phyloP scores from a whole-genome alignment of 441 rosid species.

The Theobroma grandiflorum region DNA sequence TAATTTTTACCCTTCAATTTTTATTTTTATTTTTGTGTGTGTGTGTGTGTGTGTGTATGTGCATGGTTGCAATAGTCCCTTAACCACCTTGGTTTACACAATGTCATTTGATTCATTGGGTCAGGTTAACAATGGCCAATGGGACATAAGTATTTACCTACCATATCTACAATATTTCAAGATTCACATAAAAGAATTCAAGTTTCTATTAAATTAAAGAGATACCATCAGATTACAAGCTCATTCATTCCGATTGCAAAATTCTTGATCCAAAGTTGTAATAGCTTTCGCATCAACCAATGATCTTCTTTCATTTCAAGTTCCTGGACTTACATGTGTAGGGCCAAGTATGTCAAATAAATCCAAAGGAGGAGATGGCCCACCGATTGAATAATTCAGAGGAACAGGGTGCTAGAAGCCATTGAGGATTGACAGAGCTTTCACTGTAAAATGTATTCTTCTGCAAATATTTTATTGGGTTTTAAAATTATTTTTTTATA shows the following conservation, averaged over 20 bases:
- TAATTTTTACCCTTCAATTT: background rate
- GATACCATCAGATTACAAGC: background rate
- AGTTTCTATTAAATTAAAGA: background rate
- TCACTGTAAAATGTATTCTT: slow-evolving; percentile 31
- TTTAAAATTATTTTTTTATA: slow-evolving; percentile 20
- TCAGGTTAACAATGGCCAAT: background rate
- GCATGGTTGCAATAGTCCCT: no score
- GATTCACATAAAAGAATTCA: background rate
- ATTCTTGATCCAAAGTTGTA: slow-evolving; percentile 1
- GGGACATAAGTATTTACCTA: background rate
- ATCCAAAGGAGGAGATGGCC: slow-evolving; percentile 47
- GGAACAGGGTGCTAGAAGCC: slow-evolving; percentile 49
- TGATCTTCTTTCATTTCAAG: slow-evolving; percentile 15
- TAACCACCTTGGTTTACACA: background rate
- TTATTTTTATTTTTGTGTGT: background rate
- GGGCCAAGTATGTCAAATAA: slow-evolving; percentile 14
- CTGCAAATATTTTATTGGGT: slow-evolving; percentile 26
- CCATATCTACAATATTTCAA: background rate
- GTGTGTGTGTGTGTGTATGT: no score
- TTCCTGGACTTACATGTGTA: slow-evolving; percentile 26
- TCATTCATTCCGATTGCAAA: background rate
- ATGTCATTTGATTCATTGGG: background rate
- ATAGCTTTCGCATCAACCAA: slow-evolving; percentile 21
- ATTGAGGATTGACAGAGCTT: slow-evolving; percentile 44
- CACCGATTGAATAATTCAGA: slow-evolving; percentile 52